A percentile compares a stretch with the other conserved stretches of the same genome.
phyloP scores from a whole-genome alignment of 2,329 filamentous ascomycete species.

The Saccharata proteae region DNA sequence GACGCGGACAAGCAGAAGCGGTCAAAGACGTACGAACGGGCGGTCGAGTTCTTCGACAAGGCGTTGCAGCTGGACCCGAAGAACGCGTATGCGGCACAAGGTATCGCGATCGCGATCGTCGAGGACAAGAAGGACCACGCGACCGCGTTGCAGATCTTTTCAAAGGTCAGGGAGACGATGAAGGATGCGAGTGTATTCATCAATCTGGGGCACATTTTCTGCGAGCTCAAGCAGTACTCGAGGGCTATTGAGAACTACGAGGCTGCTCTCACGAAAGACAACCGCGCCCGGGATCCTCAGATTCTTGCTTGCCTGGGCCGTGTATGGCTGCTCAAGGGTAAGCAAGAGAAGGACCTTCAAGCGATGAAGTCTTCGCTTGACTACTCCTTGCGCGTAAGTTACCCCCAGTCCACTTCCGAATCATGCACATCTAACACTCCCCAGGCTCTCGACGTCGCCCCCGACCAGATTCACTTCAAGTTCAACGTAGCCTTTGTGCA shows the following conservation, averaged over 20 bases:
- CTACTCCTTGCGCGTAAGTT: conserved; percentile 47
- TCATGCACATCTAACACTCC: too few species aligned
- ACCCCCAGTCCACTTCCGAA: too few species aligned
- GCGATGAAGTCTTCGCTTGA: conserved; percentile 53
- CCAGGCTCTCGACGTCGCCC: conserved; percentile 62
- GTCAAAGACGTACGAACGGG: conserved; percentile 73
- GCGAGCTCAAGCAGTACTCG: conserved; percentile 77
- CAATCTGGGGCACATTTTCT: conserved; percentile 87
- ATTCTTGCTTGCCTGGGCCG: conserved; percentile 79
- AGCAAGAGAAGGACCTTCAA: conserved; percentile 51
- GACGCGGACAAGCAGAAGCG: conserved; percentile 87
- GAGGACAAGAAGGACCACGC: conserved; percentile 89
- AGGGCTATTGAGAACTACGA: conserved; percentile 96
- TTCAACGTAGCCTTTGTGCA: conserved; percentile 98
- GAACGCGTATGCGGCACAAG: conserved; percentile 93
- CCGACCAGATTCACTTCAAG: conserved; percentile 79
- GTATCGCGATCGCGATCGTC: conserved; percentile 83
- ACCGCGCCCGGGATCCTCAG: conserved; percentile 63
- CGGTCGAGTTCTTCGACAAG: conserved; percentile 98
- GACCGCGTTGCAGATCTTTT: conserved; percentile 72
- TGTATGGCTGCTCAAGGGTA: conserved; percentile 73
- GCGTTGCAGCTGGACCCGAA: conserved; percentile 86
- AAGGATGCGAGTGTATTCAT: conserved; percentile 80
- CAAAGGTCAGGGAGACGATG: conserved; percentile 80
- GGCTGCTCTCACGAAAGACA: conserved; percentile 64